Evolutionary conservation across 257 asterid genomes (phyloP).

Genomic region (Primulina tabacum): DNA sequence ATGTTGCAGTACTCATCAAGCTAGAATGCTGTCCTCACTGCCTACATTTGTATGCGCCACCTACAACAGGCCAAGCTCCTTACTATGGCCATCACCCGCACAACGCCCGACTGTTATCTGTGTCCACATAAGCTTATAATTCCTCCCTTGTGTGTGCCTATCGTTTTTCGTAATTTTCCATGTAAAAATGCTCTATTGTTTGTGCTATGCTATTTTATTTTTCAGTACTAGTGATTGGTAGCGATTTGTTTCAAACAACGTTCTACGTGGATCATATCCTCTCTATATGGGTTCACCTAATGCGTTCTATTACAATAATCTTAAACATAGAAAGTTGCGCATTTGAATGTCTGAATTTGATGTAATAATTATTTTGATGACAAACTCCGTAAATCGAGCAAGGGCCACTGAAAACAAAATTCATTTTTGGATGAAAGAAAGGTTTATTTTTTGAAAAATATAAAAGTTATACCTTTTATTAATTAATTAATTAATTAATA

Average conservation of each 20-base stretch:
- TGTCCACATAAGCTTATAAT: background rate
- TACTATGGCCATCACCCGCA: slow-evolving; percentile 48
- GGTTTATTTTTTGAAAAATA: too few relatives aligned
- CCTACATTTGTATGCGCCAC: slow-evolving; percentile 36
- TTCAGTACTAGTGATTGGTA: background rate
- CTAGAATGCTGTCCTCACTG: slow-evolving; percentile 35
- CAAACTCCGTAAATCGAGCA: too few relatives aligned
- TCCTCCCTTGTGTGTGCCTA: background rate
- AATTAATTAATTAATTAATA: too few relatives aligned
- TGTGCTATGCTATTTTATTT: background rate
- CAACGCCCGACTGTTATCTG: slow-evolving; percentile 45
- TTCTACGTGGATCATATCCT: background rate
- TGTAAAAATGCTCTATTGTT: background rate
- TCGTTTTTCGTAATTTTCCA: background rate
- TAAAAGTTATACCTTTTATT: too few relatives aligned
- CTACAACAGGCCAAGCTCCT: slow-evolving; percentile 36
- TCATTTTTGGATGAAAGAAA: too few relatives aligned
- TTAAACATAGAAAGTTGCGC: too few relatives aligned
- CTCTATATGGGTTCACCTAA: too few relatives aligned
- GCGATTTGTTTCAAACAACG: background rate
- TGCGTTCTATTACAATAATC: too few relatives aligned
- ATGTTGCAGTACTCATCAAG: slow-evolving; percentile 40
- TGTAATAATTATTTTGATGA: too few relatives aligned
- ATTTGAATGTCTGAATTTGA: background rate
- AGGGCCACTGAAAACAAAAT: too few relatives aligned